Percentiles rank a stretch among this genome's conserved stretches.
Evolutionary conservation across 1,139 yeast genomes (phyloP).

Genomic region (Suhomyces terraborum): DNA sequence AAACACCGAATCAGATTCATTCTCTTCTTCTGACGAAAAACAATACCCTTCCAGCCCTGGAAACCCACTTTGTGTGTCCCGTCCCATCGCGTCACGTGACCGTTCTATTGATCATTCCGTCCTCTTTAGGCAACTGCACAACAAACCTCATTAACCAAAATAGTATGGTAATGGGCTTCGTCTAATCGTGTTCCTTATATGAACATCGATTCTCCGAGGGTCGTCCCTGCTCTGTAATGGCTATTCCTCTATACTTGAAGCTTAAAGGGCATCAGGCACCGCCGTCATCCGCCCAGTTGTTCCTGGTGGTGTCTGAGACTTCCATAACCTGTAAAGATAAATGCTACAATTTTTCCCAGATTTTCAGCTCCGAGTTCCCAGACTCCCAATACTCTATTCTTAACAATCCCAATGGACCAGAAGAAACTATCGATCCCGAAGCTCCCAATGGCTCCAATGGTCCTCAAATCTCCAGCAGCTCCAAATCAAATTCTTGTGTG

Average conservation of each 20-base stretch:
- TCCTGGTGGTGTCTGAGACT: conserved; percentile 17
- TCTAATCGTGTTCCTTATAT: conserved; percentile 9
- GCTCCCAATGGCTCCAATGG: too few relatives aligned
- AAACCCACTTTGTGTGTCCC: not conserved
- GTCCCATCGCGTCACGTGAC: not conserved
- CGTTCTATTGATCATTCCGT: not conserved
- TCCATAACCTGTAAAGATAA: conserved; percentile 25
- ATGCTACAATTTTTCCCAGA: conserved; percentile 25
- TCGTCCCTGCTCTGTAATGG: conserved; percentile 9
- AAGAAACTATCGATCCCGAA: too few relatives aligned
- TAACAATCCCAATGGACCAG: conserved; percentile 14
- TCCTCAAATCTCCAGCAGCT: too few relatives aligned
- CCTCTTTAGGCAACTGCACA: conserved; percentile 8
- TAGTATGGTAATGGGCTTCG: conserved; percentile 12
- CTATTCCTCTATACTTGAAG: conserved; percentile 31
- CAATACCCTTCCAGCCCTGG: not conserved
- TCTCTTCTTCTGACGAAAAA: not conserved
- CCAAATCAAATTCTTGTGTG: conserved; percentile 16
- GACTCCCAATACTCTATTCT: conserved; percentile 17
- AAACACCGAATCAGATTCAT: not conserved
- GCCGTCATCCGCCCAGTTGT: conserved; percentile 10
- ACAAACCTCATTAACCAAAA: conserved; percentile 11
- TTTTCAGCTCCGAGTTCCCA: conserved; percentile 16
- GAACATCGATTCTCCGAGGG: conserved; percentile 1
- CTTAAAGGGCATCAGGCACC: conserved; percentile 21